Percentiles rank a stretch among this genome's conserved stretches.
phyloP scores from a whole-genome alignment of 306 rosid genomes.

The Purshia tridentata region DNA sequence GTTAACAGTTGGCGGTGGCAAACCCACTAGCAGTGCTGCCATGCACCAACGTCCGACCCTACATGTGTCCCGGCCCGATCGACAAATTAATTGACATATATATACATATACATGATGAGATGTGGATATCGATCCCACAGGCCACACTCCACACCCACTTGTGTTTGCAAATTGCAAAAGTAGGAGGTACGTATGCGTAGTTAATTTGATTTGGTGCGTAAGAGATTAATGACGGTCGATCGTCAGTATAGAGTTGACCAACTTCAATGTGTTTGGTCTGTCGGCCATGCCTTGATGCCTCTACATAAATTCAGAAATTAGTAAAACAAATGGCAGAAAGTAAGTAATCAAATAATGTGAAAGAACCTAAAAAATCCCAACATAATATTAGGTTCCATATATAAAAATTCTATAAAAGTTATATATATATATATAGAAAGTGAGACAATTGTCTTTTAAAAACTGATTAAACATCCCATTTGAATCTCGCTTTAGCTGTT shows the following conservation, averaged over 20 bases:
- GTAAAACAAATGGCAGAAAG: not conserved
- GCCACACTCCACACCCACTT: not conserved
- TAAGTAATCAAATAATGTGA: not conserved
- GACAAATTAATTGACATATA: too few species aligned
- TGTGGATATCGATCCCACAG: not conserved
- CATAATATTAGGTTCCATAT: not conserved
- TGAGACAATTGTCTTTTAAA: too few species aligned
- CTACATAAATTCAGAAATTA: not conserved
- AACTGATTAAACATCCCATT: too few species aligned
- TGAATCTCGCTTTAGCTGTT: not conserved
- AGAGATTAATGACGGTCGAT: not conserved
- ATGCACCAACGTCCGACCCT: not conserved
- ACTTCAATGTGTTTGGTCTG: not conserved
- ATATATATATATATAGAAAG: too few species aligned
- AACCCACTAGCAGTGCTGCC: too few species aligned
- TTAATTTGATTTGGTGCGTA: not conserved
- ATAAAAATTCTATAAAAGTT: too few species aligned
- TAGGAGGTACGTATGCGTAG: not conserved
- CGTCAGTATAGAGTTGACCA: conserved; percentile 18
- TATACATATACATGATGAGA: not conserved
- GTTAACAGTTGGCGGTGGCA: too few species aligned
- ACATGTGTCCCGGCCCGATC: not conserved
- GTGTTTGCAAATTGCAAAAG: conserved; percentile 8
- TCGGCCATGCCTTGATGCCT: too few species aligned
- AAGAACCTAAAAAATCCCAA: not conserved